Conservation (phyloP, 2,329 filamentous ascomycete species). For the Fusarium sp. region DNA sequence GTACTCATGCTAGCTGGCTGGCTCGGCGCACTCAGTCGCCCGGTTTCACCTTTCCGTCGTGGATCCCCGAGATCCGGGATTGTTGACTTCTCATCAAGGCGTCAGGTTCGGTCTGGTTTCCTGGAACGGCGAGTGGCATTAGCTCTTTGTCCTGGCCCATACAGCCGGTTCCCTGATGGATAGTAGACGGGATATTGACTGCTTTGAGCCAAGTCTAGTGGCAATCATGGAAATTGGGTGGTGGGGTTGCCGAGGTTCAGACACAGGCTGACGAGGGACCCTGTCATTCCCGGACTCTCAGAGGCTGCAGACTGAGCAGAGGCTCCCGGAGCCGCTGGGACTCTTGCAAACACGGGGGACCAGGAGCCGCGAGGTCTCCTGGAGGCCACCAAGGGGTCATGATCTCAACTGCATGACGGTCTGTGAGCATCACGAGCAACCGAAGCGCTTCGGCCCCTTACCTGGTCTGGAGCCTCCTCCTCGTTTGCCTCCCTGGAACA, state of each 20-base stretch:
- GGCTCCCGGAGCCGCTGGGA: constrained; percentile 2
- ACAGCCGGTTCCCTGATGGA: constrained; percentile 22
- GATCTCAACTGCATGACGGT: neutral
- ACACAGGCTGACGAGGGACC: neutral
- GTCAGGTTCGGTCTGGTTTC: constrained; percentile 19
- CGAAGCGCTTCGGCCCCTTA: constrained; percentile 35
- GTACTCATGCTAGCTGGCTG: neutral
- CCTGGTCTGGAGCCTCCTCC: neutral
- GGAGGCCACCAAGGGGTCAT: neutral
- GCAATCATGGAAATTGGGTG: constrained; percentile 10
- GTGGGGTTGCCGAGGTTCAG: constrained; percentile 27
- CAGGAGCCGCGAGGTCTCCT: neutral
- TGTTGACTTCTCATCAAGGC: constrained; percentile 14
- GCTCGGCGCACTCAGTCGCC: neutral
- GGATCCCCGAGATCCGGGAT: constrained; percentile 10
- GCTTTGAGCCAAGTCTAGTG: constrained; percentile 29
- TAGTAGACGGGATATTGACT: constrained; percentile 25
- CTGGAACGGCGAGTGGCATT: constrained; percentile 9
- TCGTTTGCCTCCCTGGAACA: constrained; percentile 2
- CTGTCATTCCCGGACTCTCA: constrained; percentile 33
- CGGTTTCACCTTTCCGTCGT: neutral
- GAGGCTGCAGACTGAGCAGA: constrained; percentile 25
- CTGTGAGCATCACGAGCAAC: constrained; percentile 9
- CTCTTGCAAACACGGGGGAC: neutral
- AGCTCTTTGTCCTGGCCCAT: constrained; percentile 8